Base-by-base conservation (phyloP, 202 grass and related monocot species). In the Zoysia matrella region DNA sequence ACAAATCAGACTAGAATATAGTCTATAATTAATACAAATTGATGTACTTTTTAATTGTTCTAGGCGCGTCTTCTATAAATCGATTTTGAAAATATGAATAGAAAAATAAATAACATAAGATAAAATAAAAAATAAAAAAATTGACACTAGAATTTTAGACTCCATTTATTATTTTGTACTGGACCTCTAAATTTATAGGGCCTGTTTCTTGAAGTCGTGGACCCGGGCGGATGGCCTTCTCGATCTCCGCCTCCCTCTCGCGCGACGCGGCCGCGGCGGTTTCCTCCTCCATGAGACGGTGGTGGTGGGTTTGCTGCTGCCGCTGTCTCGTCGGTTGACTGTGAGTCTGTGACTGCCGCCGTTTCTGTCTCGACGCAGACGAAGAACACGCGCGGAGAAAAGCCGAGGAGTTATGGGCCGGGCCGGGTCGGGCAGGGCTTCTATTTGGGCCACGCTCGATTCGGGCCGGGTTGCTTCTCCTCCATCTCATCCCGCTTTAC, bases 201-300 rank as follows among this genome's bases (percentile, higher is more conserved):
- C 94, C 85, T 92, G 86, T 84, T 92, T 75, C 86, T 87, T 94
- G 84, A 97, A 97, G 74, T 92, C 86, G 3, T 68, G 67, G 47
- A 90, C 72, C 73, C 88, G 91, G 52, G 84, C 88, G 79, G 57
- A 97, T 83, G 67, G 90, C 81, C 82, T 84, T 90, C 81, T 80
- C 84, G 67, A 92, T 88, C 86, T 92, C 88, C 61, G 15, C 75
- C 84, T 93, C 95, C 76, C 65, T 89, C 16, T 44, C 78, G 1
- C 22, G 53, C 78, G 76, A 65, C 56, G 60, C 68, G 12, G 63
- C 78, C 52, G 30, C n/a, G 41, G 39, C 62, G 18, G 52, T 12
- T 2, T 51, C 82, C 47, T 9, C 83, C 57, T 77, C 90, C 89
- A 88, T 90, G 71, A 16, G 4, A 49, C 5, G 56, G 73, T 47